Conservation (phyloP, 1,139 yeast species). For the Pneumocystis jirovecii region DNA sequence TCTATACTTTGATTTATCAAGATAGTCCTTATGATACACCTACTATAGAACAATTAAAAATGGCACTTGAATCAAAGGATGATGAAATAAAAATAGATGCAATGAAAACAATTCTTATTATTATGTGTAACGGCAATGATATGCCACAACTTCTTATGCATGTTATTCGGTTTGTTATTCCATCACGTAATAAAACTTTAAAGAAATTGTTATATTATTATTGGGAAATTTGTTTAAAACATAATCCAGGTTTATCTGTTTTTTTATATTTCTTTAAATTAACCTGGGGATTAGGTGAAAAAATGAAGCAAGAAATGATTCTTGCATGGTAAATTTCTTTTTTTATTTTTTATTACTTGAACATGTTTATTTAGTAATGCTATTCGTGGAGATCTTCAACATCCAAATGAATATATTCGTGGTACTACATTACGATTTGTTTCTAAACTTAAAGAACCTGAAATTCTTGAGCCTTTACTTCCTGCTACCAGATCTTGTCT, state of each 20-base stretch:
- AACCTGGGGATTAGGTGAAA: slow-evolving; percentile 38
- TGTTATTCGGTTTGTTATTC: slow-evolving; percentile 93
- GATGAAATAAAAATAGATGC: slow-evolving; percentile 80
- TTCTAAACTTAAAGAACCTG: slow-evolving; percentile 82
- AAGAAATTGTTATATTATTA: slow-evolving; percentile 86
- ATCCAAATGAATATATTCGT: slow-evolving; percentile 91
- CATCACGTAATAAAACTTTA: slow-evolving; percentile 76
- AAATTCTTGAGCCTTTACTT: slow-evolving; percentile 83
- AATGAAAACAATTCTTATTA: slow-evolving; percentile 72
- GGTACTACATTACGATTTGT: slow-evolving; percentile 89
- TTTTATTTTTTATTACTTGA: not conserved
- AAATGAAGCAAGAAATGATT: slow-evolving; percentile 95
- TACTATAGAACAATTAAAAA: slow-evolving; percentile 59
- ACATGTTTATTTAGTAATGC: slow-evolving; percentile 40
- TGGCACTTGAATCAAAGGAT: slow-evolving; percentile 70
- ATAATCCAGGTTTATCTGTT: slow-evolving; percentile 32
- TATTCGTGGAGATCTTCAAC: slow-evolving; percentile 91
- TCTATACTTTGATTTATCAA: not conserved
- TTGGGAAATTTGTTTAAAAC: slow-evolving; percentile 96
- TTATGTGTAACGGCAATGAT: slow-evolving; percentile 86
- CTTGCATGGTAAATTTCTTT: slow-evolving; percentile 46
- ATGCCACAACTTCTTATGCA: slow-evolving; percentile 87
- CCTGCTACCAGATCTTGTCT: slow-evolving; percentile 84
- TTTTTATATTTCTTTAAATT: not conserved
- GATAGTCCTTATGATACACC: not conserved